Conservation (phyloP, 2,329 filamentous ascomycete genomes). For the Trichoderma sp. region DNA sequence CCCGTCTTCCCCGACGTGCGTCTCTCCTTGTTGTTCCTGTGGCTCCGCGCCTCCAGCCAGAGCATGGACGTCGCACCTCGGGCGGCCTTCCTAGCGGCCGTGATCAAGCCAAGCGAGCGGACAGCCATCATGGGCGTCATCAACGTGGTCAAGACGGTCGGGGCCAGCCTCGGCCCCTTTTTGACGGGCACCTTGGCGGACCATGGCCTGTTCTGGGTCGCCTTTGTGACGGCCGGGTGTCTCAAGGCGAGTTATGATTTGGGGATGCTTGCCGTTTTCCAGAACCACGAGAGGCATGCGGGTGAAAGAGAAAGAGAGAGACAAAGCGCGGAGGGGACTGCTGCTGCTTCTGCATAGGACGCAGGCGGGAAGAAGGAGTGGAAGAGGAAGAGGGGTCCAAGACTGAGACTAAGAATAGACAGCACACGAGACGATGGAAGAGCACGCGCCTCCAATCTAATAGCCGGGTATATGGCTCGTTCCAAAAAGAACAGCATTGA, state of each 20-base stretch:
- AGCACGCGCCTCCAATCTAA: too few relatives aligned
- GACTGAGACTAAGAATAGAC: background rate
- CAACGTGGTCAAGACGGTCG: constrained; percentile 68
- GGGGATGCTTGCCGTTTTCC: constrained; percentile 49
- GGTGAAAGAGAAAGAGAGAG: constrained; percentile 4
- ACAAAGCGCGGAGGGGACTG: background rate
- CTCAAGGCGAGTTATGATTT: constrained; percentile 66
- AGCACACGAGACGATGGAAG: background rate
- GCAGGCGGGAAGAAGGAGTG: background rate
- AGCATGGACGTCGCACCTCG: constrained; percentile 74
- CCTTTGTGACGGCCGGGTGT: constrained; percentile 63
- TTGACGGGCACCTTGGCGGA: constrained; percentile 66
- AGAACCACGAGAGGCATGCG: constrained; percentile 28
- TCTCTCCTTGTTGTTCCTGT: constrained; percentile 60
- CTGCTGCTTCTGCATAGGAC: background rate
- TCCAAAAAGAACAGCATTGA: too few relatives aligned
- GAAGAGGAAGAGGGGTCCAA: background rate
- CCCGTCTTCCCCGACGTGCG: constrained; percentile 57
- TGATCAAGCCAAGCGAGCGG: constrained; percentile 65
- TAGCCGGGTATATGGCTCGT: too few relatives aligned
- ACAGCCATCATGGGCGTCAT: constrained; percentile 72
- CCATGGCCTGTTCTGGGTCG: constrained; percentile 59
- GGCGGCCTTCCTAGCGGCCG: constrained; percentile 68
- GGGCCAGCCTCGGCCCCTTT: constrained; percentile 63
- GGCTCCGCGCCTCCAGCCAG: constrained; percentile 63